Percentiles rank a stretch among this genome's conserved stretches.
Evolutionary conservation across 306 rosid species (phyloP).

Genomic region (Vigna radiata): DNA sequence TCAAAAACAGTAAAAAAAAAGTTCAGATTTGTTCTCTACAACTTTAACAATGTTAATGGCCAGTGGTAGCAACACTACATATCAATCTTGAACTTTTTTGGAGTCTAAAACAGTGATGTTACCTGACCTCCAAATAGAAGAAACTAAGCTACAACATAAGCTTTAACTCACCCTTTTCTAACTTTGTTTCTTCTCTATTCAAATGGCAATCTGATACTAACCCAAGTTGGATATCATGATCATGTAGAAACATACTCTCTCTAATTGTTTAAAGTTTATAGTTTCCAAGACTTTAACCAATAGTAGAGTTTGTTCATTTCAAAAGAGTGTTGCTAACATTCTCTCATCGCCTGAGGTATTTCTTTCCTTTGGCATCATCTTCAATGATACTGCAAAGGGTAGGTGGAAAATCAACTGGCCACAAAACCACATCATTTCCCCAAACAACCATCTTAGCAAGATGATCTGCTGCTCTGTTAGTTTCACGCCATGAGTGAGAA

Average conservation of each 20-base stretch:
- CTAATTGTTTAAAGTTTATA: no score
- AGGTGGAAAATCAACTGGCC: constrained; percentile 60
- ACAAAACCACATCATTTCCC: constrained; percentile 57
- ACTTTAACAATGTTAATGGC: background rate
- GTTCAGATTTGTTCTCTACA: background rate
- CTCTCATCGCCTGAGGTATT: constrained; percentile 48
- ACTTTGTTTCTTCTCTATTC: background rate
- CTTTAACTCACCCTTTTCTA: background rate
- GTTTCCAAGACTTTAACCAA: no score
- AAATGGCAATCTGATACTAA: constrained; percentile 4
- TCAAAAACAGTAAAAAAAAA: background rate
- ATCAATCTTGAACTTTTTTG: background rate
- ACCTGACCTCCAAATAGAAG: background rate
- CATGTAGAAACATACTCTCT: no score
- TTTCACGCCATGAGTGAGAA: constrained; percentile 77
- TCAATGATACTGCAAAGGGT: constrained; percentile 56
- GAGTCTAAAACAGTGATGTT: background rate
- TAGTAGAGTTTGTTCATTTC: no score
- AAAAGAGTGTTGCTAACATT: no score
- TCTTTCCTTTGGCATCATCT: constrained; percentile 65
- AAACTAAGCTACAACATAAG: background rate
- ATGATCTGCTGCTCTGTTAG: constrained; percentile 75
- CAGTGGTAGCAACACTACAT: no score
- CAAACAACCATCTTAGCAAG: constrained; percentile 62
- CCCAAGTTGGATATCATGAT: constrained; percentile 14